Evolutionary conservation across 805 yeast species (phyloP), one percentile per base, ranked within the genome.

Genomic region (Lipomyces starkeyi): DNA sequence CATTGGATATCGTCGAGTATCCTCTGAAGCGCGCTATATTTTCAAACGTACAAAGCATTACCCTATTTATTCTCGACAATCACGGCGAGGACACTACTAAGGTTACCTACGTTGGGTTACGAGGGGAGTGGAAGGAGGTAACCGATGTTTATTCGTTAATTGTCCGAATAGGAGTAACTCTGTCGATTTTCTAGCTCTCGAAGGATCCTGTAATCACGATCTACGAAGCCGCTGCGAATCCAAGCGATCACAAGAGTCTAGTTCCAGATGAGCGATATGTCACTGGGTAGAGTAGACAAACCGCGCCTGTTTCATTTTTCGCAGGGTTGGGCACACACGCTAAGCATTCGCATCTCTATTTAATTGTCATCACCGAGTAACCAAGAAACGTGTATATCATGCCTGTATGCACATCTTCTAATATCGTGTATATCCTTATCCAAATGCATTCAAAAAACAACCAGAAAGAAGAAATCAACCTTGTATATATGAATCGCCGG

Each of bases 221-320:
- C 25, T 94, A 93, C 77, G 98, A 94, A 78, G 86, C 93, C 64
- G 96, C 97, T 0, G 95, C 98, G 2, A 93, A 93, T 76, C 97
- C 97, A 0, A 86, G 89, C 0, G 98, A 93, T 76, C 98, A 94
- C 77, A 87, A 84, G 72, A 83, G 78, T 60, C 27, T 67, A 8
- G 71, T 67, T n/a, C 64, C 61, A 4, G 64, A 57, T 11, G 74
- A 70, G 20, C 53, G 34, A 7, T 61, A 56, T 20, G 63, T 67
- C 27, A 47, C 69, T 5, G 67, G 67, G 32, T 65, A 43, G 14
- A 5, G 49, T 17, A 17, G 40, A 14, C 40, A 2, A 47, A 47
- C 14, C 17, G 32, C 5, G 7, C 14, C 14, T 20, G n/a, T 20
- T n/a, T 2, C 22, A 52, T 34, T 49, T 32, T 9, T 37, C 22